Evolutionary conservation across 495 filamentous ascomycete species (phyloP).

Genomic region (Hypoxylon rickii): DNA sequence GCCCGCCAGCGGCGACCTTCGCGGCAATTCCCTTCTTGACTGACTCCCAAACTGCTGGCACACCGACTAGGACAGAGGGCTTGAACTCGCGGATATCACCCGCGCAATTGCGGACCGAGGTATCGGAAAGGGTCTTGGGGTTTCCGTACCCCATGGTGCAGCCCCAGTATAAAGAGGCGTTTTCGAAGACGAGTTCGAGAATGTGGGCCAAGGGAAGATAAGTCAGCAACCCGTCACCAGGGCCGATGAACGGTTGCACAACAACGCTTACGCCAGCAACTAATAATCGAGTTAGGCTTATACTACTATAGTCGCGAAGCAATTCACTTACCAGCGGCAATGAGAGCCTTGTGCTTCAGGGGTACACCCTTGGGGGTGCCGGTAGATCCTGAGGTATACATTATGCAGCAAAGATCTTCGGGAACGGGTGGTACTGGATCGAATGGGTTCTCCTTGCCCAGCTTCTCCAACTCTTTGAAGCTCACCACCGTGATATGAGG

Average conservation of each 20-base stretch:
- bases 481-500: constrained; percentile 73
- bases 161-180: constrained; percentile 89
- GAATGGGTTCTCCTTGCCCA: constrained; percentile 80
- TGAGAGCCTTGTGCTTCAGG: constrained; percentile 83
- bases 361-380: constrained; percentile 95
- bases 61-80: constrained; percentile 89
- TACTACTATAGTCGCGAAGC: constrained; percentile 11
- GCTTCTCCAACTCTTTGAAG: constrained; percentile 82
- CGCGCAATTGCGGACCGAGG: constrained; percentile 88
- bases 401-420: constrained; percentile 95
- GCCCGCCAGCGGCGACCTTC: constrained; percentile 78
- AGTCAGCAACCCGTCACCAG: constrained; percentile 84
- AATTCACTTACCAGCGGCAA: constrained; percentile 74
- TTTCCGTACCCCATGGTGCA: constrained; percentile 97
- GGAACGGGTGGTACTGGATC: constrained; percentile 80
- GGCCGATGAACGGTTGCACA: constrained; percentile 81
- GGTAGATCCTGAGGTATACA: constrained; percentile 99
- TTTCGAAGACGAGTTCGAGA: constrained; percentile 97
- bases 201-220: constrained; percentile 96
- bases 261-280: constrained; percentile 88
- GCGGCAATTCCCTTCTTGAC: constrained; percentile 96
- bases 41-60: constrained; percentile 95
- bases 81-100: constrained; percentile 95
- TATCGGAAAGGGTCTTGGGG: constrained; percentile 87
- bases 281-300: constrained; percentile 36